Evolutionary conservation across 2,329 filamentous ascomycete species (phyloP).

Genomic region (Drechslerella dactyloides): DNA sequence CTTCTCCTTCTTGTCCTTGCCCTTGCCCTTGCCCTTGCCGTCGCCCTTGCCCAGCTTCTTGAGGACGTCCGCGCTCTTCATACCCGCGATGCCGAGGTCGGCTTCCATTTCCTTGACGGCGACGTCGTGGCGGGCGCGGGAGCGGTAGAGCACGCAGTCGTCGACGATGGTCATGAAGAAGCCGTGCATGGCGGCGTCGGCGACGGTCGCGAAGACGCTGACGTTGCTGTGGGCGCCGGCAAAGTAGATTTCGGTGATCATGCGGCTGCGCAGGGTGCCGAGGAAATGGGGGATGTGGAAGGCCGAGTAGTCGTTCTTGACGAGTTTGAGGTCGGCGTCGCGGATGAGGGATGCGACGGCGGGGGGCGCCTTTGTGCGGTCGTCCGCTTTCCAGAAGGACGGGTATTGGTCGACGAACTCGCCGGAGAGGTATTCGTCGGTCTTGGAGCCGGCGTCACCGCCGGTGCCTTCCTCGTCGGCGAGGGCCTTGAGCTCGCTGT

Average conservation of each 20-base stretch:
- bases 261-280: conserved; percentile 58
- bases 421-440: conserved; percentile 47
- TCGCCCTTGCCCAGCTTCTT: conserved; percentile 49
- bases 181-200: conserved; percentile 87
- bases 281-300: conserved; percentile 78
- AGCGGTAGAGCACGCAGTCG: conserved; percentile 85
- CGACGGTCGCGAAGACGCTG: conserved; percentile 86
- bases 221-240: conserved; percentile 86
- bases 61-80: conserved; percentile 50
- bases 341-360: conserved; percentile 21
- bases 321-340: conserved; percentile 50
- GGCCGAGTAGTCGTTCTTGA: conserved; percentile 85
- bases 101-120: conserved; percentile 75
- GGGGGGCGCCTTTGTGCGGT: conserved; percentile 5
- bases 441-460: conserved; percentile 10
- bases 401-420: conserved; percentile 35
- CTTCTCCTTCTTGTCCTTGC: conserved; percentile 8
- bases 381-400: conserved; percentile 23
- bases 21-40: no score
- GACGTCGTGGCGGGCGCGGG: conserved; percentile 70
- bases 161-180: conserved; percentile 84
- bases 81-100: conserved; percentile 66
- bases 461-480: background rate
- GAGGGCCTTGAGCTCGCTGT: background rate
- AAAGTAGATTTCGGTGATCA: conserved; percentile 77